Evolutionary conservation across 495 filamentous ascomycete species (phyloP).

Genomic region (Neurospora hispaniola): DNA sequence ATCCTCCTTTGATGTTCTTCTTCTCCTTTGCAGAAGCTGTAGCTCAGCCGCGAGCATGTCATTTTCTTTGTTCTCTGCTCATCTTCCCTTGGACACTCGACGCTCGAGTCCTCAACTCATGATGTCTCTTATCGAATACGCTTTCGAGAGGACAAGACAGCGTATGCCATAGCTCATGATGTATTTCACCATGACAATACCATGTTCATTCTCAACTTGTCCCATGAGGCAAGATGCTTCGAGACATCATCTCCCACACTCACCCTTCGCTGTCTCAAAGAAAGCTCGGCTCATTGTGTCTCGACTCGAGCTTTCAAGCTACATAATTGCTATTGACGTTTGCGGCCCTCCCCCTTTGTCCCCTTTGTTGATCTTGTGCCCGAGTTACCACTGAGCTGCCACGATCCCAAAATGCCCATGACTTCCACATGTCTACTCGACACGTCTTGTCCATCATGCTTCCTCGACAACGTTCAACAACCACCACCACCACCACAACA

Average conservation of each 20-base stretch:
- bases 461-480: not conserved
- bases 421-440: not conserved
- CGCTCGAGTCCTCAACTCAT: not conserved
- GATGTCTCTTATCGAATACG: not conserved
- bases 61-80: not conserved
- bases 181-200: too few relatives aligned
- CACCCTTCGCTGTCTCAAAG: not conserved
- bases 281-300: not conserved
- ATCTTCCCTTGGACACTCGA: not conserved
- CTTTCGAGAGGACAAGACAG: not conserved
- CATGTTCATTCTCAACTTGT: too few relatives aligned
- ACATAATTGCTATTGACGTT: not conserved
- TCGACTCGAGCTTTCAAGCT: not conserved
- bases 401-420: not conserved
- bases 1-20: not conserved
- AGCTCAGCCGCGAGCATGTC: not conserved
- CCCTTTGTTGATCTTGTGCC: not conserved
- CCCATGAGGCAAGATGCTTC: too few relatives aligned
- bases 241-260: too few relatives aligned
- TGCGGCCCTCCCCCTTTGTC: not conserved
- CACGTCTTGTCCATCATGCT: not conserved
- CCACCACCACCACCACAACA: not conserved
- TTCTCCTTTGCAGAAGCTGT: not conserved
- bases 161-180: too few relatives aligned
- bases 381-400: not conserved